A percentile compares a stretch with the other conserved stretches of the same genome.
These are phyloP conservation scores for Macrophomina pseudophaseolina DNA, from an alignment of 2,329 filamentous ascomycete species.

Conservation along the genomic window DNA sequence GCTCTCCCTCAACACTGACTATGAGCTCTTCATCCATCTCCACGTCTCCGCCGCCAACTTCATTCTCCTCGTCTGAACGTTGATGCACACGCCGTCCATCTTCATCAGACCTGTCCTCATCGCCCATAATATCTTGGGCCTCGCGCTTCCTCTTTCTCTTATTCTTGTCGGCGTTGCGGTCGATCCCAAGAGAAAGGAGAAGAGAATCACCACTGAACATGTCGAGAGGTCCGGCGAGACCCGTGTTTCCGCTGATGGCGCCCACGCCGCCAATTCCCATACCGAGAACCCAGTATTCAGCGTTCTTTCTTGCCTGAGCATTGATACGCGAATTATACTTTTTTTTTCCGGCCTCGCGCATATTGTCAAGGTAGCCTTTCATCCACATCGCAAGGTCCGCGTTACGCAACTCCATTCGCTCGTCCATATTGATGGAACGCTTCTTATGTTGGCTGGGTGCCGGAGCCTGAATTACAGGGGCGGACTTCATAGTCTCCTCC, in stretches of 20 bases:
- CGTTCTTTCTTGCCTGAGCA: conserved; percentile 65
- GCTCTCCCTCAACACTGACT: conserved; percentile 30
- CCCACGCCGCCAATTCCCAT: conserved; percentile 62
- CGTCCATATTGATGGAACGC: conserved; percentile 55
- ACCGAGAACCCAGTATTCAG: conserved; percentile 64
- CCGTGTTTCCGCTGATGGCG: conserved; percentile 48
- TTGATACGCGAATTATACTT: conserved; percentile 52
- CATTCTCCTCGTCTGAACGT: conserved; percentile 39
- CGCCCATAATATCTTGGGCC: conserved; percentile 40
- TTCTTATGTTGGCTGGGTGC: conserved; percentile 45
- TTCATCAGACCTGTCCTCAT: conserved; percentile 32
- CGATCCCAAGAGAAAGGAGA: conserved; percentile 52
- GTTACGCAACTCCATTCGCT: conserved; percentile 59
- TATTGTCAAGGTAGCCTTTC: conserved; percentile 64
- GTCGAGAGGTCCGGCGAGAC: conserved; percentile 57
- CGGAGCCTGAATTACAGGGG: conserved; percentile 45
- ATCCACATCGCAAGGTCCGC: conserved; percentile 63
- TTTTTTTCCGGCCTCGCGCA: conserved; percentile 54
- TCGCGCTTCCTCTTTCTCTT: conserved; percentile 38
- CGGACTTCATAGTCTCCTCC: conserved; percentile 37
- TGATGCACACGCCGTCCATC: conserved; percentile 42
- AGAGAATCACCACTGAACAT: conserved; percentile 64
- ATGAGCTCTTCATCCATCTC: conserved; percentile 4
- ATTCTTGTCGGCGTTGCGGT: conserved; percentile 33
- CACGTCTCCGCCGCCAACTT: conserved; percentile 37